Base-by-base conservation (phyloP, 2,329 filamentous ascomycete genomes). In the Xylariaceae sp. region DNA sequence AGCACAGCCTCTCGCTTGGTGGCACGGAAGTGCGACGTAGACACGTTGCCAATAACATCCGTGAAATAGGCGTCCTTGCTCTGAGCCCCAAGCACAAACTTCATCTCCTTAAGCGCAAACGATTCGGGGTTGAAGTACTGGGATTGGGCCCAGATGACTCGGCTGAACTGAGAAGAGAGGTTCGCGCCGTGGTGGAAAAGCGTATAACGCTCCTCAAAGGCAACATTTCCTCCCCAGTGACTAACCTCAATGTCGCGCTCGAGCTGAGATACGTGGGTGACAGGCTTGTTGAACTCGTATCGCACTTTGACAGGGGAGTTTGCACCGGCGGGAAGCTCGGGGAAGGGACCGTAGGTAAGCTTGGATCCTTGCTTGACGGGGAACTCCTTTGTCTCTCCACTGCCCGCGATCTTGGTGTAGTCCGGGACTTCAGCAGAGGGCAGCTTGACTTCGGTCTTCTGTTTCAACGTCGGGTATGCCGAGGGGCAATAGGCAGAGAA, bases 401-500 rank as follows among this genome's bases (percentile, higher is more conserved):
- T 83, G 54, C 82, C 83, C 17, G 82, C 80, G 15, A 95, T 82
- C 64, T 84, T 87, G 56, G 91, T 96, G 75, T 90, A 96, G 71
- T 97, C 91, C 59, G 92, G 89, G 34, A 96, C 82, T 68, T 90
- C 87, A 64, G 82, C 78, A 57, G 85, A 88, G 52, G 89, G 83
- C 68, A 96, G 87, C 79, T 97, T 97, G 76, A 99, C 77, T 76
- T 97, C 96, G 45, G 94, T 97, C 84, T 97, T 97, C 75, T 99
- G 94, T 78, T 96, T 96, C 69, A 84, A 74, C 11, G 92, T 97
- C 15, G 82, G 77, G 78, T 99, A 99, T 62, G 88, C 87, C 8
- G 90, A 95, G 13, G 87, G 88, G 51, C 82, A 83, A 76, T 96
- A 96, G 66, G 89, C 89, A 62, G 90, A 93, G 79, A 96, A 95